phyloP scores from a whole-genome alignment of 768 basidiomycete species.

The Boletus rex-veris region DNA sequence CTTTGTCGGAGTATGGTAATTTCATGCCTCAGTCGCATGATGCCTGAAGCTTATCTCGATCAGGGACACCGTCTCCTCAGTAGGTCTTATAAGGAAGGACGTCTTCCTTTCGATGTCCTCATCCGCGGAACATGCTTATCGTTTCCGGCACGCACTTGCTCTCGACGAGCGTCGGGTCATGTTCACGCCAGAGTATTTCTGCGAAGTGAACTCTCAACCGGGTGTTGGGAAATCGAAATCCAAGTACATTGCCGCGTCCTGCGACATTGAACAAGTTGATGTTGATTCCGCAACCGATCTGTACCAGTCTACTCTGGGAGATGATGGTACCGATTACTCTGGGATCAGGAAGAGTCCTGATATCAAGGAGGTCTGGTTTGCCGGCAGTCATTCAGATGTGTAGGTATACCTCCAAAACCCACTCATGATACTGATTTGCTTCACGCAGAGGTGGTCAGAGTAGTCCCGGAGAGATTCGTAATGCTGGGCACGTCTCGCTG shows the following conservation, averaged over 20 bases:
- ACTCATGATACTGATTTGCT: neutral
- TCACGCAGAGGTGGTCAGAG: constrained; percentile 1
- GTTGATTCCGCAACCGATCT: too few relatives aligned
- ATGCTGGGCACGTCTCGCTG: constrained; percentile 6
- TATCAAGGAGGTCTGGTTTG: constrained; percentile 15
- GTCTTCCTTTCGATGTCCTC: constrained; percentile 6
- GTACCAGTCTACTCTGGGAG: too few relatives aligned
- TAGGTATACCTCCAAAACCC: neutral
- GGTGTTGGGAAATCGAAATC: neutral
- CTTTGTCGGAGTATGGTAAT: constrained; percentile 35
- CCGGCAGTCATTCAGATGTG: constrained; percentile 9
- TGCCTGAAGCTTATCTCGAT: neutral
- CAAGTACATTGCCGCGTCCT: neutral
- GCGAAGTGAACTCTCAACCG: constrained; percentile 3
- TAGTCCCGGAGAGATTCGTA: neutral
- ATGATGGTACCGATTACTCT: too few relatives aligned
- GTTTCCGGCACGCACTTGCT: constrained; percentile 14
- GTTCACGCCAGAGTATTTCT: constrained; percentile 13
- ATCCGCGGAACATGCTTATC: constrained; percentile 6
- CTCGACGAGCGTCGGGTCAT: constrained; percentile 15
- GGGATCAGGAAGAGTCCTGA: neutral
- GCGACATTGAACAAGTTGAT: too few relatives aligned
- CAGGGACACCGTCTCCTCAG: constrained; percentile 16
- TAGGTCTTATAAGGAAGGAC: neutral
- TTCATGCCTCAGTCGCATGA: neutral